A percentile compares a stretch with the other conserved stretches of the same genome.
Conservation (phyloP, 2,329 filamentous ascomycete species). For the Aspergillus hiratsukae region DNA sequence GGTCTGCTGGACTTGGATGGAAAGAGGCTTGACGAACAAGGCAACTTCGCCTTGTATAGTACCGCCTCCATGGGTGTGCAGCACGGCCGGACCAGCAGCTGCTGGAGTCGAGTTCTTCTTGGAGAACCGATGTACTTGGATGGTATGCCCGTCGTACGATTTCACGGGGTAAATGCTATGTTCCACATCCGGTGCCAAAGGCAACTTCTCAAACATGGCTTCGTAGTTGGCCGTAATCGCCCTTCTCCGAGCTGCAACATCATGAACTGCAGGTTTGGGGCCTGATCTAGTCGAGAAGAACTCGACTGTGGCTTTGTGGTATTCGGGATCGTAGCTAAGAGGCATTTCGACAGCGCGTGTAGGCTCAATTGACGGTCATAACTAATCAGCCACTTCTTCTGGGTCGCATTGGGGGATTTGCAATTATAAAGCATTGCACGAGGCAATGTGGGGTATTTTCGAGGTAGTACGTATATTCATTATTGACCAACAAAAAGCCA, state of each 20-base stretch:
- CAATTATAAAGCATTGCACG: background rate
- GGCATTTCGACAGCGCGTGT: constrained; percentile 9
- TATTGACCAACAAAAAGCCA: background rate
- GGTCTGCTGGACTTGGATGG: constrained; percentile 12
- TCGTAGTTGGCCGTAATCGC: constrained; percentile 7
- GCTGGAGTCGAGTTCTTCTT: constrained; percentile 5
- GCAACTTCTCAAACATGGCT: constrained; percentile 9
- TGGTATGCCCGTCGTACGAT: constrained; percentile 17
- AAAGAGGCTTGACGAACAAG: constrained; percentile 9
- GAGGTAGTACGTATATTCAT: background rate
- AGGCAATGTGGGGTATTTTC: background rate
- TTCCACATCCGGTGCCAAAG: constrained; percentile 13
- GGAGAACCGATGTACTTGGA: constrained; percentile 16
- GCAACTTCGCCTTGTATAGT: constrained; percentile 17
- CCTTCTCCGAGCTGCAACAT: constrained; percentile 8
- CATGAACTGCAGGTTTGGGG: constrained; percentile 11
- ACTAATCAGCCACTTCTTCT: background rate
- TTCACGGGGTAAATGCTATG: constrained; percentile 12
- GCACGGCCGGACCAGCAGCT: constrained; percentile 12
- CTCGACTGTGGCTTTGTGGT: constrained; percentile 10
- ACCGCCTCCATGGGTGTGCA: constrained; percentile 25
- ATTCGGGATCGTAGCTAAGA: constrained; percentile 17
- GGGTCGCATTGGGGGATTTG: background rate
- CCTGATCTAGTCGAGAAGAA: constrained; percentile 6
- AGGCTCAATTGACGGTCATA: too few species aligned